These are phyloP conservation scores for Stachybotrys elegans DNA, from an alignment of 2,329 filamentous ascomycete genomes.

Conservation along the genomic window DNA sequence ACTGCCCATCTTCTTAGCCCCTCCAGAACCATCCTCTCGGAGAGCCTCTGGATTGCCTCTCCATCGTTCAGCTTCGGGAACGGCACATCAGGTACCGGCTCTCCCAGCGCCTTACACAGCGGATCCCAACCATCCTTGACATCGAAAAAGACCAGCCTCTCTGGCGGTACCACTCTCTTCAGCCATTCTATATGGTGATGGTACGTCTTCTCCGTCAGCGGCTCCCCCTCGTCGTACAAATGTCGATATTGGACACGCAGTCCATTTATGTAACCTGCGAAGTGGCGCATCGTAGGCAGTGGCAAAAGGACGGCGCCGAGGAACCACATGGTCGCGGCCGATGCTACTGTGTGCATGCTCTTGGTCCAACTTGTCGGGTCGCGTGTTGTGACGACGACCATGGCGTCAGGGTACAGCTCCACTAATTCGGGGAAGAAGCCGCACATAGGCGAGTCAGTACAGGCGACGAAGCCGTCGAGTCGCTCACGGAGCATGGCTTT, in stretches of 20 bases:
- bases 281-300: slow-evolving; percentile 11
- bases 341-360: slow-evolving; percentile 11
- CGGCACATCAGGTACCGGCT: neutral
- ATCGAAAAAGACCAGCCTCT: slow-evolving; percentile 18
- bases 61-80: neutral
- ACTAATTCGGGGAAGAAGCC: slow-evolving; percentile 6
- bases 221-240: slow-evolving; percentile 6
- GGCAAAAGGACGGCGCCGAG: slow-evolving; percentile 12
- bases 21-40: neutral
- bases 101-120: slow-evolving; percentile 22
- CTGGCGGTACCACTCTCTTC: slow-evolving; percentile 13
- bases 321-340: slow-evolving; percentile 7
- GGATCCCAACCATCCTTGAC: slow-evolving; percentile 26
- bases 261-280: slow-evolving; percentile 8
- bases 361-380: slow-evolving; percentile 12
- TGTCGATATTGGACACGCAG: slow-evolving; percentile 5
- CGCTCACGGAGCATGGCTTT: neutral
- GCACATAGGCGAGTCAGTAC: neutral
- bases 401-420: slow-evolving; percentile 14
- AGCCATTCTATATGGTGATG: slow-evolving; percentile 6
- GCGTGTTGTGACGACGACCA: slow-evolving; percentile 14
- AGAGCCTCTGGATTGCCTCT: neutral
- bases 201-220: slow-evolving; percentile 6
- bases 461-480: slow-evolving; percentile 2
- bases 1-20: neutral